Base-by-base conservation (phyloP, 768 basidiomycete species). In the Tremella fuciformis region DNA sequence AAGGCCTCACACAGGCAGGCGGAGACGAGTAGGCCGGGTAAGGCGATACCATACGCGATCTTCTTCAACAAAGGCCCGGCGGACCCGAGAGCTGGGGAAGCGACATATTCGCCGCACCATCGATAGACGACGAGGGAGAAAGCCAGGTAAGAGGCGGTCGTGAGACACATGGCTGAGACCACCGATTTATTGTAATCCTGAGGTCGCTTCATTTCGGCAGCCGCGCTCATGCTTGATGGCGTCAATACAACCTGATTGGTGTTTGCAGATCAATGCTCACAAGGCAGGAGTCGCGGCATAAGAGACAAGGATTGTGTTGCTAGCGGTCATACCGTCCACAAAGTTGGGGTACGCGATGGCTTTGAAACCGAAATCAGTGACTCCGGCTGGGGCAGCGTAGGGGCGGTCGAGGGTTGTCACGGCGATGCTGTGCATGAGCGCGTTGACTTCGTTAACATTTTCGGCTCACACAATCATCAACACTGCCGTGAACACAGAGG, bases 141-240 rank as follows among this genome's bases (percentile, higher is more conserved):
- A 9, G 53, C 40, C n/a, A 60, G 34, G 53, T 60, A 60, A 19
- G 22, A 19, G 21, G 39, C 29, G 19, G 53, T 65, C 39, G 64
- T 56, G 62, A 73, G 46, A 13, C 41, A 44, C 59, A 68, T 65
- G 51, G 58, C 65, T 2, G 57, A 37, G 54, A 63, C 56, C 34
- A 75, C 55, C 8, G 72, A 59, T 53, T 65, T 65, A 38, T 62
- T 70, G 64, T 63, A 76, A 49, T 71, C 62, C 8, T 34, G 4
- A 6, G 71, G 71, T 29, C 63, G 46, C 34, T 61, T 49, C 74
- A 78, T 75, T 58, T 78, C 77, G 16, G 75, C 65, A 39, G 66
- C 59, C 52, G 71, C 60, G 9, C 55, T 46, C 21, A 63, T 56
- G 37, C 41, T 53, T 4, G n/a, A 15, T 18, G 22, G 13, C 39